Base-by-base conservation (phyloP, 1,139 yeast species). In the Zygoascus meyerae region DNA sequence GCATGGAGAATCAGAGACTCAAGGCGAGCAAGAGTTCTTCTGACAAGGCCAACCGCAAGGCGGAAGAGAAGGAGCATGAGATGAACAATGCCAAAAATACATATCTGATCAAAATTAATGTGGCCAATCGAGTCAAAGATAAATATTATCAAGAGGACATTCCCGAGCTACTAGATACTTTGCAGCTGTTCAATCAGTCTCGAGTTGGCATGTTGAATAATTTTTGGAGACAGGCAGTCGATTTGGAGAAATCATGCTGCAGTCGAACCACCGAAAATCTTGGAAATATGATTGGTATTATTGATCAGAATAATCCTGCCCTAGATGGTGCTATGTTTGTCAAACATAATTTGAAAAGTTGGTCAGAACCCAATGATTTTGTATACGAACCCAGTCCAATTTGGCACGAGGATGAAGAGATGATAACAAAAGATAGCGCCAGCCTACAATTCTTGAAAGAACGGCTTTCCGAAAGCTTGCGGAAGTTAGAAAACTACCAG, bases 321-420 rank as follows among this genome's bases (percentile, higher is more conserved):
- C 70, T 89, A 47, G 97, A 89, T 65, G 77, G 90, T 1, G 83
- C 87, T 33, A 92, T 94, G 97, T 94, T 82, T 66, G 80, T 89
- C 48, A 89, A 89, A 61, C 99, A 94, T 66, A 94, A 94, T 61
- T 60, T 71, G 17, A 75, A 74, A 32, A 70, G 69, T 17, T 92
- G 97, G 97, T 72, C 73, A 42, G 97, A 89, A 58, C 98, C 97
- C 0, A 70, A 70, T 5, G 97, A 92, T 65, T 86, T 83, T 61
- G 76, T 78, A 55, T 94, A 83, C 60, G 77, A 86, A 55, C 97
- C 97, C 1, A 82, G 95, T 35, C 81, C 90, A 31, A 84, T 94
- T 43, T 94, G 98, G 98, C 97, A 90, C 65, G 98, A 92, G 60
- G 97, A 92, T 64, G 95, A 89, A 54, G 72, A 78, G 41, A 79